Conservation (phyloP, 768 basidiomycete genomes). For the Boletus sp. region DNA sequence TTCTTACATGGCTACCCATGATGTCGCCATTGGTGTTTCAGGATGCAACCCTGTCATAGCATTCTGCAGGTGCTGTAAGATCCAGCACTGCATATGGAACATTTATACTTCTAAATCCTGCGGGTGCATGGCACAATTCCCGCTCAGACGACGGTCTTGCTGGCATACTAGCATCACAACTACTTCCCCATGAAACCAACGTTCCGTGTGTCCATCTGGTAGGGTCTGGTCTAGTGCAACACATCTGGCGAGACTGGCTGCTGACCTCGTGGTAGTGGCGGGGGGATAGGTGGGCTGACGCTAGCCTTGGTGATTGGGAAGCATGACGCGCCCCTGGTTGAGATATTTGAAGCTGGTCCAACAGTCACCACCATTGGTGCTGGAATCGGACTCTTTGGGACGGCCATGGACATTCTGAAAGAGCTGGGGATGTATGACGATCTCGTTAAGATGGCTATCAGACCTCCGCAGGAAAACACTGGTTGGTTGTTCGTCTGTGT, state of each 20-base stretch:
- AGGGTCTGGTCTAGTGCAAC: neutral
- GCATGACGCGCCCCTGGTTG: slow-evolving; percentile 28
- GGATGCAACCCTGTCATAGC: neutral
- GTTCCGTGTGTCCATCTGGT: slow-evolving; percentile 21
- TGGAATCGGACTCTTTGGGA: slow-evolving; percentile 45
- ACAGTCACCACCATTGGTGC: slow-evolving; percentile 42
- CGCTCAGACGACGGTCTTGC: too few relatives aligned
- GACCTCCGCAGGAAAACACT: slow-evolving; percentile 17
- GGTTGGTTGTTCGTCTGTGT: slow-evolving; percentile 8
- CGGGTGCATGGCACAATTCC: too few relatives aligned
- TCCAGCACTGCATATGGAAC: neutral
- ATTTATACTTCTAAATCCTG: neutral
- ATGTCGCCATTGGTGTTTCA: neutral
- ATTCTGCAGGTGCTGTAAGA: neutral
- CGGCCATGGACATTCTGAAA: slow-evolving; percentile 42
- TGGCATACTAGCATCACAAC: neutral
- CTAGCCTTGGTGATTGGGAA: slow-evolving; percentile 31
- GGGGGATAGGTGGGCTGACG: slow-evolving; percentile 37
- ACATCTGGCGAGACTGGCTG: too few relatives aligned
- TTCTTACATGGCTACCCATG: neutral
- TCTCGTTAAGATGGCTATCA: slow-evolving; percentile 13
- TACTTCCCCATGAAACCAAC: slow-evolving; percentile 3
- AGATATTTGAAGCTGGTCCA: slow-evolving; percentile 42
- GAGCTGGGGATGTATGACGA: slow-evolving; percentile 39
- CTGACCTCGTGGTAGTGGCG: slow-evolving; percentile 28